Percentiles rank a stretch among this genome's conserved stretches.
Evolutionary conservation across 768 basidiomycete species (phyloP).

Genomic region (Floccularia luteovirens): DNA sequence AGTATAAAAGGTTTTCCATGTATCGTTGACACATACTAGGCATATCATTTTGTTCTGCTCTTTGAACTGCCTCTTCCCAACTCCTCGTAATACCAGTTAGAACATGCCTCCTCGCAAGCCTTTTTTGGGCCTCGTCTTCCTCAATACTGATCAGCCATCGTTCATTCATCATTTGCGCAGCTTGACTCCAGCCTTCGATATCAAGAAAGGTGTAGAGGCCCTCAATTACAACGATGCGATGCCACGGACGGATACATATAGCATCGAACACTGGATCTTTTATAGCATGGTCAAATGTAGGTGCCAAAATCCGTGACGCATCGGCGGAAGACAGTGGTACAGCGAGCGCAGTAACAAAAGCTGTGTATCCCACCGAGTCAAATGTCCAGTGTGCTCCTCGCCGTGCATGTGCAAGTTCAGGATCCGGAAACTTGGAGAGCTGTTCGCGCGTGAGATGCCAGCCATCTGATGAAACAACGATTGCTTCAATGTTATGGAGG

Average conservation of each 20-base stretch:
- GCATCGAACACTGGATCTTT: slow-evolving; percentile 76
- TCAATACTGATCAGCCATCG: slow-evolving; percentile 69
- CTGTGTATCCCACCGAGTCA: slow-evolving; percentile 62
- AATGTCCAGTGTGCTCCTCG: slow-evolving; percentile 93
- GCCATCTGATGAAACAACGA: slow-evolving; percentile 80
- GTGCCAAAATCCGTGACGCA: slow-evolving; percentile 45
- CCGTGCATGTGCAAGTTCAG: slow-evolving; percentile 68
- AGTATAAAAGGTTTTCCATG: neutral
- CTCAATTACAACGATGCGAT: slow-evolving; percentile 82
- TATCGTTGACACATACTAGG: slow-evolving; percentile 40
- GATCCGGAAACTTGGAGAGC: slow-evolving; percentile 71
- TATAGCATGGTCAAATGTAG: slow-evolving; percentile 79
- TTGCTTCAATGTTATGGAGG: slow-evolving; percentile 24
- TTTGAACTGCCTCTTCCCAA: slow-evolving; percentile 54
- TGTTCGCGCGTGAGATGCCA: slow-evolving; percentile 85
- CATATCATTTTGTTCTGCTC: slow-evolving; percentile 72
- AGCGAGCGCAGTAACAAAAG: slow-evolving; percentile 56
- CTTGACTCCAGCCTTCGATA: slow-evolving; percentile 66
- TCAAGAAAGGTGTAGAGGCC: slow-evolving; percentile 82
- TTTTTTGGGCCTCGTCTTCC: slow-evolving; percentile 40
- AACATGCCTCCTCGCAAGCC: slow-evolving; percentile 72
- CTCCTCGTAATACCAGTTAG: slow-evolving; percentile 65
- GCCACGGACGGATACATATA: slow-evolving; percentile 46
- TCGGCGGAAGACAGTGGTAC: slow-evolving; percentile 5
- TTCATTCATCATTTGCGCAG: slow-evolving; percentile 62